These are phyloP conservation scores for Mycena latifolia DNA, from an alignment of 768 basidiomycete species.

Conservation along the genomic window DNA sequence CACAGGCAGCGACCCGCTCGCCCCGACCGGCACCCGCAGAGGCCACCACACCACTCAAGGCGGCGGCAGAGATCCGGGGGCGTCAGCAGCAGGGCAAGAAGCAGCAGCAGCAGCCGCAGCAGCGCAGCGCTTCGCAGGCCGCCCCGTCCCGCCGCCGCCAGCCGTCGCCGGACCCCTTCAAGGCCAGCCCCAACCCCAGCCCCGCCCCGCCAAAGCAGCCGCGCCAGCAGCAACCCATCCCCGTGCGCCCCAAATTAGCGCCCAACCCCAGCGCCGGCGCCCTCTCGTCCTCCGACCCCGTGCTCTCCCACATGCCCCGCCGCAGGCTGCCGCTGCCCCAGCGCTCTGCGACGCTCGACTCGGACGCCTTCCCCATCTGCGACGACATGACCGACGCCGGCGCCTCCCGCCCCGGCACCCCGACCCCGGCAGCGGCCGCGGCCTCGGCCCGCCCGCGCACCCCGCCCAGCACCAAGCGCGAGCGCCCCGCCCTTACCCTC, in stretches of 20 bases:
- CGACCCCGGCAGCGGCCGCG: slow-evolving; percentile 11
- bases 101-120: slow-evolving; percentile 55
- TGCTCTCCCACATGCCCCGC: slow-evolving; percentile 51
- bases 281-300: slow-evolving; percentile 67
- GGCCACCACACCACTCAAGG: slow-evolving; percentile 43
- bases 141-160: slow-evolving; percentile 61
- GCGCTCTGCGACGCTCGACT: slow-evolving; percentile 46
- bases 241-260: slow-evolving; percentile 22
- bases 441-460: slow-evolving; percentile 48
- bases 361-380: slow-evolving; percentile 72
- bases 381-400: slow-evolving; percentile 75
- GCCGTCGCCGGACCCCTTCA: slow-evolving; percentile 42
- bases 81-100: slow-evolving; percentile 50
- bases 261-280: slow-evolving; percentile 35
- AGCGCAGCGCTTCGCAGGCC: slow-evolving; percentile 43
- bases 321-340: slow-evolving; percentile 42
- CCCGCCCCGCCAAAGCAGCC: slow-evolving; percentile 47
- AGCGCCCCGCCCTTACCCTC: slow-evolving; percentile 39
- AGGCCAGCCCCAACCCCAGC: slow-evolving; percentile 29
- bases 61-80: slow-evolving; percentile 48
- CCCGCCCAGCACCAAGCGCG: slow-evolving; percentile 39
- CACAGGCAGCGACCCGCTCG: slow-evolving; percentile 43
- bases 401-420: slow-evolving; percentile 37
- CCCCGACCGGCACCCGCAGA: slow-evolving; percentile 46
- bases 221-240: slow-evolving; percentile 58